Percentiles rank a stretch among this genome's conserved stretches.
Evolutionary conservation across 2,329 filamentous ascomycete genomes (phyloP).

Genomic region (Alternaria incomplexa): DNA sequence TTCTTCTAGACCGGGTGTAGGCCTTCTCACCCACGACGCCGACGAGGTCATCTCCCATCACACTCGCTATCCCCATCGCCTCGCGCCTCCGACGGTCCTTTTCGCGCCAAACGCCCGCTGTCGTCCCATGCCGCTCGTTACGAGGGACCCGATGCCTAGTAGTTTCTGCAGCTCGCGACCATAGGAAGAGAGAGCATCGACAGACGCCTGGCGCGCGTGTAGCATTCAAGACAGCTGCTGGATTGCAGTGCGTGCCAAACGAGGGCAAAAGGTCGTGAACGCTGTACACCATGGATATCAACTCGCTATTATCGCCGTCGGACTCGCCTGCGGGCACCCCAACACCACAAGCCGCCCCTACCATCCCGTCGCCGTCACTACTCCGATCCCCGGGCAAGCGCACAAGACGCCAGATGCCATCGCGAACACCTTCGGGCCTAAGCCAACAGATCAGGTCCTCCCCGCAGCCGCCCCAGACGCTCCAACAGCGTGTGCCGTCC

Average conservation of each 20-base stretch:
- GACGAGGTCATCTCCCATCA: slow-evolving; percentile 15
- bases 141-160: slow-evolving; percentile 16
- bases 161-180: slow-evolving; percentile 24
- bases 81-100: slow-evolving; percentile 12
- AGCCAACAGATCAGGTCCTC: slow-evolving; percentile 51
- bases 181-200: slow-evolving; percentile 7
- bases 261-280: slow-evolving; percentile 1
- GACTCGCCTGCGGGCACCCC: slow-evolving; percentile 50
- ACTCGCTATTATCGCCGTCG: slow-evolving; percentile 56
- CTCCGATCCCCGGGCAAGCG: slow-evolving; percentile 41
- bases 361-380: slow-evolving; percentile 33
- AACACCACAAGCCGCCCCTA: slow-evolving; percentile 36
- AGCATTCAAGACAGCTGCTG: neutral
- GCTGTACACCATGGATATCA: slow-evolving; percentile 54
- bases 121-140: slow-evolving; percentile 32
- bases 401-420: slow-evolving; percentile 42
- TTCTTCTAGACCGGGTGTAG: slow-evolving; percentile 25
- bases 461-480: slow-evolving; percentile 46
- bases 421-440: slow-evolving; percentile 51
- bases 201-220: slow-evolving; percentile 3
- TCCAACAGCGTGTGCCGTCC: slow-evolving; percentile 39
- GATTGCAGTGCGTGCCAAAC: neutral
- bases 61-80: slow-evolving; percentile 18
- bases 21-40: slow-evolving; percentile 19
- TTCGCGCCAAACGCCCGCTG: slow-evolving; percentile 13